Conservation (phyloP, 306 rosid species). For the Abrus precatorius region DNA sequence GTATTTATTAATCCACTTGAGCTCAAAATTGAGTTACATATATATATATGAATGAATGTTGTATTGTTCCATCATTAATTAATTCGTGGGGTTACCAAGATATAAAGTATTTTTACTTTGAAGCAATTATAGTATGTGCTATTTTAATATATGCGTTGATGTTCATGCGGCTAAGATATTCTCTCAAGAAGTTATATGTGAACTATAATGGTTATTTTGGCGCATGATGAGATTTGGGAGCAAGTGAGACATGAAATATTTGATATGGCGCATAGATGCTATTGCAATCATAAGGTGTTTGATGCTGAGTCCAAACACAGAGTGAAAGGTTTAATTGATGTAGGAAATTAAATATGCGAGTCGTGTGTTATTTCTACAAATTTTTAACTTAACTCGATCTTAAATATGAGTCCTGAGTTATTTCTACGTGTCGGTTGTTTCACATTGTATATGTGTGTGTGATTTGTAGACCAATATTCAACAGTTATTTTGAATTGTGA, state of each 20-base stretch:
- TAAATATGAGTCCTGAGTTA: too few species aligned
- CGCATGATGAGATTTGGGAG: conserved; percentile 16
- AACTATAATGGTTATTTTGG: conserved; percentile 3
- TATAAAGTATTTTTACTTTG: background rate
- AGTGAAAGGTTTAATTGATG: background rate
- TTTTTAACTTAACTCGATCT: too few species aligned
- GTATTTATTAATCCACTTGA: too few species aligned
- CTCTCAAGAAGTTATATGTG: conserved; percentile 16
- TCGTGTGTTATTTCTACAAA: too few species aligned
- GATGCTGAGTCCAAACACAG: conserved; percentile 24
- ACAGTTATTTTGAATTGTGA: too few species aligned
- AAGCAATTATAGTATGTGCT: background rate
- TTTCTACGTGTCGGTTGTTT: too few species aligned
- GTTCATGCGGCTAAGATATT: background rate
- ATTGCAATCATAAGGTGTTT: conserved; percentile 45
- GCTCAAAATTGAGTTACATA: background rate
- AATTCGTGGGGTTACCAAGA: background rate
- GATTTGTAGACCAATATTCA: too few species aligned
- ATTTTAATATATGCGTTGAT: background rate
- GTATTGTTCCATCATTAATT: too few species aligned
- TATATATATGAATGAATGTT: too few species aligned
- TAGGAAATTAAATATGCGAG: background rate
- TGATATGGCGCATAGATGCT: conserved; percentile 21
- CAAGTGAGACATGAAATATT: conserved; percentile 34
- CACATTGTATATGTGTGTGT: too few species aligned